A percentile compares a stretch with the other conserved stretches of the same genome.
Conservation (phyloP, 1,284 basidiomycete genomes). For the Heterobasidion parviporum region DNA sequence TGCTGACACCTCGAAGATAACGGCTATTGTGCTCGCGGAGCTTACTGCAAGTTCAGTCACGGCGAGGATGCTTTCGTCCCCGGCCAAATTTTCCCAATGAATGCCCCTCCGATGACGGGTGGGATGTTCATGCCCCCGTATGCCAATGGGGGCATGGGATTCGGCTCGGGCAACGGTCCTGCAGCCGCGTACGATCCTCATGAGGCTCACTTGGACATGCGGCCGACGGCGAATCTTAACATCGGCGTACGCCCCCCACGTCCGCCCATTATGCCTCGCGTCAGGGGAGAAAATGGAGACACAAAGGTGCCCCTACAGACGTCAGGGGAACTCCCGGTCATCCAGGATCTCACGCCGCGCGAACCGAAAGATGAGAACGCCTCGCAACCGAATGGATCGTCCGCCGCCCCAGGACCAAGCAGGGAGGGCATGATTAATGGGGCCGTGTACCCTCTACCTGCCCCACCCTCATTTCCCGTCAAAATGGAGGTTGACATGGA, state of each 20-base stretch:
- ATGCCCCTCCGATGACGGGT: constrained; percentile 21
- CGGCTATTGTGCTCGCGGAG: constrained; percentile 87
- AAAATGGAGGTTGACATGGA: constrained; percentile 14
- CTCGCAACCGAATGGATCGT: constrained; percentile 3
- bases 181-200: constrained; percentile 62
- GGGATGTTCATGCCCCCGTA: constrained; percentile 63
- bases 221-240: constrained; percentile 22
- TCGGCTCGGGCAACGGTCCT: constrained; percentile 21
- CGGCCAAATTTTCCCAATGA: constrained; percentile 54
- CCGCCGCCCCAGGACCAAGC: not conserved
- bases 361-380: constrained; percentile 21
- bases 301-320: constrained; percentile 17
- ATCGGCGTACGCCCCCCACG: constrained; percentile 35
- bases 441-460: constrained; percentile 3
- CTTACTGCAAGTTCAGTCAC: constrained; percentile 88
- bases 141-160: constrained; percentile 25
- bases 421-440: constrained; percentile 4
- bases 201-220: constrained; percentile 72
- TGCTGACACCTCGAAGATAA: constrained; percentile 45
- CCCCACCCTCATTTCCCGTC: not conserved
- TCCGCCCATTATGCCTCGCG: constrained; percentile 47
- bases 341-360: constrained; percentile 69
- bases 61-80: constrained; percentile 76
- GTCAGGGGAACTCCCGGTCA: constrained; percentile 67
- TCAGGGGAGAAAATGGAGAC: constrained; percentile 37